Evolutionary conservation across 495 filamentous ascomycete genomes (phyloP).

Genomic region (Lophiotrema nucula): DNA sequence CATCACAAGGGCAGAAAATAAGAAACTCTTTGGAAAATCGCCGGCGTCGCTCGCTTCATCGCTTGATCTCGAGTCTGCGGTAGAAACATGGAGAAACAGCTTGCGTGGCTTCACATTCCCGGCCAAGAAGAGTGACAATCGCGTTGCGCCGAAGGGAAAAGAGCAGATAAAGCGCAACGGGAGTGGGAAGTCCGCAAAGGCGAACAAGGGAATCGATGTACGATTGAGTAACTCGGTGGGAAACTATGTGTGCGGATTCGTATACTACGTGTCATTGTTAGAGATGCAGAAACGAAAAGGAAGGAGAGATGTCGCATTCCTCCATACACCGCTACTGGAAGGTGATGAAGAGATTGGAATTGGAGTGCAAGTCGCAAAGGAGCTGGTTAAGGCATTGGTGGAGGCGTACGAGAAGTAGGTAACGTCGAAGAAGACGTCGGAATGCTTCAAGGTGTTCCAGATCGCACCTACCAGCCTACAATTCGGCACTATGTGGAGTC

Average conservation of each 20-base stretch:
- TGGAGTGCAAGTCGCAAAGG: conserved; percentile 12
- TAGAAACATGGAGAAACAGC: conserved; percentile 3
- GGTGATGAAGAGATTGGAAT: conserved; percentile 10
- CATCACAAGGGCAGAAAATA: conserved; percentile 33
- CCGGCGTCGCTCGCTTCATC: conserved; percentile 20
- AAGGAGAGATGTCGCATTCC: conserved; percentile 22
- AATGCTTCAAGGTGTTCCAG: too few species aligned
- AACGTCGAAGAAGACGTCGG: too few species aligned
- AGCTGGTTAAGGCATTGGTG: conserved; percentile 13
- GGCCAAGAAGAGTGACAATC: background rate
- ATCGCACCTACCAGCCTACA: too few species aligned
- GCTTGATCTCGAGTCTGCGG: conserved; percentile 29
- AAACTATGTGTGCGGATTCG: conserved; percentile 39
- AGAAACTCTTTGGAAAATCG: conserved; percentile 35
- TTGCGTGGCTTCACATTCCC: background rate
- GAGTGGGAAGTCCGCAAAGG: conserved; percentile 1
- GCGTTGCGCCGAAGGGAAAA: background rate
- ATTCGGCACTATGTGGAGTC: too few species aligned
- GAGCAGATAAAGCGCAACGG: background rate
- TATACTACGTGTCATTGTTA: conserved; percentile 35
- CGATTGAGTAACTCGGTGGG: conserved; percentile 37
- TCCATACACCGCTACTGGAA: conserved; percentile 28
- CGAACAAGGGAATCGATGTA: conserved; percentile 21
- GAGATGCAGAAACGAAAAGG: conserved; percentile 27
- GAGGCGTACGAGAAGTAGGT: too few species aligned